Base-by-base conservation (phyloP, 73 alveolate genomes). In the Paramecium octaurelia region DNA sequence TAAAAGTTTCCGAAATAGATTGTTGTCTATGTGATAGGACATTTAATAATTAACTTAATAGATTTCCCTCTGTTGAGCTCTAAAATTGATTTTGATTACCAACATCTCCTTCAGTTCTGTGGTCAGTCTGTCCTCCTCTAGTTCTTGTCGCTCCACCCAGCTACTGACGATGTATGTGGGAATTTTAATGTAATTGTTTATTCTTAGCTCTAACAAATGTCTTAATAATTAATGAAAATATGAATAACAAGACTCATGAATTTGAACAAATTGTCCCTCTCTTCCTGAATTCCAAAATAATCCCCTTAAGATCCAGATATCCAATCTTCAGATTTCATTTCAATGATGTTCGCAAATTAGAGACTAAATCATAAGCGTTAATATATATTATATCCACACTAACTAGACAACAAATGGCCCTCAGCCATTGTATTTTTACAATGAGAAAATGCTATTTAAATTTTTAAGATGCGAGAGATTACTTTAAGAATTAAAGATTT, bases 21-120 rank as follows among this genome's bases (percentile, higher is more conserved):
- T 80, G 91, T 48, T 80, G 91, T 80, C 91, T 80, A 80, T 80
- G 91, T 80, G 91, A 44, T 80, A 24, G 91, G 91, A 80, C 70
- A 42, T 20, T 42, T 80, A 38, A 80, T 44, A 44, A 80, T 80
- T 44, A 44, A 43, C 48, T 80, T 80, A 80, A 44, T 80, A 80
- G 91, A 80, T 44, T 42, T 21, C 70, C 75, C 57, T 46, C 75
- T 27, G 91, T 44, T 44, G 91, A 24, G 75, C 57, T 31, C 27
- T 64, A 34, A 64, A 64, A 18, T 64, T 27, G 84, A 34, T 44
- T 42, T 44, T 42, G 70, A 14, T 27, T 18, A 24, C 43, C 76
- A 21, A 24, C 10, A 24, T 42, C 75, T 46, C 91, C 75, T 54
- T 20, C 69, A 18, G 31, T 54, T 54, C 69, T 54, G 69, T 54